Evolutionary conservation across 108 stramenopile species (phyloP), one percentile per base, ranked within the genome.

Genomic region (Cylindrotheca fusiformis): DNA sequence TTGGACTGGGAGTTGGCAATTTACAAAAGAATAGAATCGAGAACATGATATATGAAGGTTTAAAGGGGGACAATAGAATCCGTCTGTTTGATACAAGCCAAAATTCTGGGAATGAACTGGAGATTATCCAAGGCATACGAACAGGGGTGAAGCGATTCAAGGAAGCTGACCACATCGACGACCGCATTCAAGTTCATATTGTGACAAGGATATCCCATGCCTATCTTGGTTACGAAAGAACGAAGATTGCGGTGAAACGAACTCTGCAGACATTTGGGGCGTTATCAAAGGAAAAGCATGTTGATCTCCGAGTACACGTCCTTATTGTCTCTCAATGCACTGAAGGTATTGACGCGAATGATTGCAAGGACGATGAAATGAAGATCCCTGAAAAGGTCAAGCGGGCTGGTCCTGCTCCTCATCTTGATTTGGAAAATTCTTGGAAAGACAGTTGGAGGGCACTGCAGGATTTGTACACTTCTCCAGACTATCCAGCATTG

Each of bases 131-230:
- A 44, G 84, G 79, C 23, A 74, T 88, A 19, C 67, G 50, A 5
- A 59, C 63, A 4, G 52, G 52, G 58, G 41, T 56, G 21, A 64
- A 47, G 21, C 32, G 41, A 30, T 71, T 49, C 32, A 47, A 57
- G 21, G 69, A 59, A 65, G 36, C 36, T 6, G 36, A 41, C 36
- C 10, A 14, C 36, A 41, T 41, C 14, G 36, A 41, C 14, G 36
- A 41, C 36, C 36, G 36, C 14, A 14, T 41, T 41, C 65, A 67
- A 63, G 55, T 87, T 19, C 87, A 88, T 48, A 67, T 88, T 4
- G 76, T 88, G 10, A 85, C 87, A 3, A 88, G 86, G 62, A 81
- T 89, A 0, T 86, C 85, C 83, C 86, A 86, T 54, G 84, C 88
- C 31, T 66, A 90, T 59, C 65, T 90, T 12, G 85, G 85, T 26